Evolutionary conservation across 1,284 basidiomycete genomes (phyloP), one percentile per base, ranked within the genome.

Genomic region (Ganoderma meredithae): DNA sequence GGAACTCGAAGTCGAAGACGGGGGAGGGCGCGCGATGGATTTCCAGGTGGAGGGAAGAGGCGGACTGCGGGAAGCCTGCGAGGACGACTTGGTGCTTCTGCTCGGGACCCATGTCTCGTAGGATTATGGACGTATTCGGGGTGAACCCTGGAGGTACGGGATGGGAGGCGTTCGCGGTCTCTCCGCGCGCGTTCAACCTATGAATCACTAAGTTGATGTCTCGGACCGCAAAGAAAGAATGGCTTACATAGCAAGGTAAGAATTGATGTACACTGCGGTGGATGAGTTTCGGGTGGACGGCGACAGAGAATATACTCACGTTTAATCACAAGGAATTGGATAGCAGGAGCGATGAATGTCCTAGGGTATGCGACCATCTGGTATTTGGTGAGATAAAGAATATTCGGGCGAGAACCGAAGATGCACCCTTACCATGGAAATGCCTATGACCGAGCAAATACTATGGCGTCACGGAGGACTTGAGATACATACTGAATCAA

Each of bases 281-380:
- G 19, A 53, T 40, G 36, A 52, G 64, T 22, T 13, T 22, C 15
- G 44, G 7, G 9, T 9, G 40, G 6, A 5, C n/a, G 49, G 12
- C 39, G 15, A 25, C n/a, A 27, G 6, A 13, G 17, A 40, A 62
- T 33, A 7, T 13, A 70, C 77, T 55, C 47, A 78, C 77, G 62
- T 63, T 78, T 78, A 52, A 75, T 76, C 6, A 78, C 68, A 4
- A 76, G 70, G 55, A 78, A 76, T 60, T 78, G 75, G 22, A 78
- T 73, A n/a, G 74, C 74, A 4, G 77, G 62, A 13, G 77, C 72
- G 19, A 76, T 71, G 62, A 78, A 74, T 2, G 72, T 78, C 5
- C 65, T 68, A 41, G 75, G 76, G 17, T 74, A 70, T 0, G 72
- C 69, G 22, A 73, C 72, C 73, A 74, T 77, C 77, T 76, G 22